Conservation (phyloP, 345 rosid genomes). For the Salix brachista region DNA sequence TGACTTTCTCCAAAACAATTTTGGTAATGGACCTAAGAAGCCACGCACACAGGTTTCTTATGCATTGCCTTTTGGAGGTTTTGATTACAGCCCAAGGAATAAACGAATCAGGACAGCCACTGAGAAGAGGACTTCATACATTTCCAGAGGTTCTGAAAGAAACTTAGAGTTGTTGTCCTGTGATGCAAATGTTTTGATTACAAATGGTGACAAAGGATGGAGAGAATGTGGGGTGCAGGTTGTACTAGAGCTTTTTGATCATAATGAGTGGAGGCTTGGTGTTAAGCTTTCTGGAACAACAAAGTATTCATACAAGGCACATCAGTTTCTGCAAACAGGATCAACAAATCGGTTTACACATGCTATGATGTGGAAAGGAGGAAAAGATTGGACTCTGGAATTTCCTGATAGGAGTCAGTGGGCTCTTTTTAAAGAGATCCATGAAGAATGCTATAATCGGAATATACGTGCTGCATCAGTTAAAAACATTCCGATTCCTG, state of each 20-base stretch:
- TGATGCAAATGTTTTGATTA: constrained; percentile 70
- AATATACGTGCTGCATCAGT: constrained; percentile 77
- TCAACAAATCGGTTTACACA: constrained; percentile 86
- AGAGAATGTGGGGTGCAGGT: constrained; percentile 80
- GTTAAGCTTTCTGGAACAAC: constrained; percentile 67
- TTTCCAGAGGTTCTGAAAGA: constrained; percentile 48
- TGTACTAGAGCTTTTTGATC: constrained; percentile 65
- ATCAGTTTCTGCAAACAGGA: constrained; percentile 91
- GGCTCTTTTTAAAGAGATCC: constrained; percentile 91
- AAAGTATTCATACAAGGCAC: constrained; percentile 77
- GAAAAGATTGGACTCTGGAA: constrained; percentile 91
- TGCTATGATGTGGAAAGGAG: constrained; percentile 99
- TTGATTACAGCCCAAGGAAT: constrained; percentile 51
- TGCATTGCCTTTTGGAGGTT: constrained; percentile 63
- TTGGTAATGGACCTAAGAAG: constrained; percentile 83
- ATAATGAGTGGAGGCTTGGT: constrained; percentile 89
- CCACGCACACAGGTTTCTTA: constrained; percentile 88
- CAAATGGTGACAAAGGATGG: constrained; percentile 82
- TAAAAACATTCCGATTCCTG: constrained; percentile 93
- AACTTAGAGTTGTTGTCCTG: constrained; percentile 63
- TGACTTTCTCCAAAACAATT: constrained; percentile 49
- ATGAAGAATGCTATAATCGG: constrained; percentile 91
- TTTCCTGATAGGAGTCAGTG: constrained; percentile 91
- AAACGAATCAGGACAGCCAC: constrained; percentile 74
- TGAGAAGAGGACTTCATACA: constrained; percentile 57